A percentile compares a stretch with the other conserved stretches of the same genome.
These are phyloP conservation scores for Alnus glutinosa DNA, from an alignment of 306 rosid species.

Conservation along the genomic window DNA sequence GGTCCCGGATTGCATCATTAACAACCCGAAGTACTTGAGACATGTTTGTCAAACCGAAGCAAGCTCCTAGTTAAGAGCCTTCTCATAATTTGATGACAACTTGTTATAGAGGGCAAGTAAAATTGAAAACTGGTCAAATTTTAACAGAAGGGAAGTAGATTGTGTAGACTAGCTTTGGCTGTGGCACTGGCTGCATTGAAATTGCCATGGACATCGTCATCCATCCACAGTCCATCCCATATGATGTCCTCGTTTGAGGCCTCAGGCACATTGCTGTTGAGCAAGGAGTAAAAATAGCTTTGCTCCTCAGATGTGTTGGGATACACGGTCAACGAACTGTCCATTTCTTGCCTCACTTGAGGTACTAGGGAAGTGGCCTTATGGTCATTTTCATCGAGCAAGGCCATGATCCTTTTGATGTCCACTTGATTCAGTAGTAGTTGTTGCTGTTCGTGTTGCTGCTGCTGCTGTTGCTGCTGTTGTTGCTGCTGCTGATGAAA, in stretches of 20 bases:
- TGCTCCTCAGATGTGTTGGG: conserved; percentile 51
- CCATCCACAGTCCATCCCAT: conserved; percentile 85
- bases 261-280: conserved; percentile 44
- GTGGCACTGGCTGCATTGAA: conserved; percentile 46
- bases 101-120: conserved; percentile 7
- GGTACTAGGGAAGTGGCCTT: conserved; percentile 31
- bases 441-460: conserved; percentile 35
- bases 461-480: conserved; percentile 35
- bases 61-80: conserved; percentile 47
- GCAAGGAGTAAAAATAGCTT: conserved; percentile 42
- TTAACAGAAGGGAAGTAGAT: conserved; percentile 65
- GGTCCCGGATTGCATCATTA: conserved; percentile 28
- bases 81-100: conserved; percentile 6
- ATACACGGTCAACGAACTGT: conserved; percentile 10
- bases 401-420: conserved; percentile 55
- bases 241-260: conserved; percentile 42
- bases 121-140: conserved; percentile 2
- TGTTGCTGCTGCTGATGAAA: conserved; percentile 58
- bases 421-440: conserved; percentile 49
- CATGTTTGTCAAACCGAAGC: conserved; percentile 15
- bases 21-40: conserved; percentile 20
- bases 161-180: conserved; percentile 47
- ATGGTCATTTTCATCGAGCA: conserved; percentile 54
- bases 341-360: conserved; percentile 48
- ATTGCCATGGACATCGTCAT: conserved; percentile 58